A percentile compares a stretch with the other conserved stretches of the same genome.
These are phyloP conservation scores for Mycena floridula DNA, from an alignment of 768 basidiomycete species.

Conservation along the genomic window DNA sequence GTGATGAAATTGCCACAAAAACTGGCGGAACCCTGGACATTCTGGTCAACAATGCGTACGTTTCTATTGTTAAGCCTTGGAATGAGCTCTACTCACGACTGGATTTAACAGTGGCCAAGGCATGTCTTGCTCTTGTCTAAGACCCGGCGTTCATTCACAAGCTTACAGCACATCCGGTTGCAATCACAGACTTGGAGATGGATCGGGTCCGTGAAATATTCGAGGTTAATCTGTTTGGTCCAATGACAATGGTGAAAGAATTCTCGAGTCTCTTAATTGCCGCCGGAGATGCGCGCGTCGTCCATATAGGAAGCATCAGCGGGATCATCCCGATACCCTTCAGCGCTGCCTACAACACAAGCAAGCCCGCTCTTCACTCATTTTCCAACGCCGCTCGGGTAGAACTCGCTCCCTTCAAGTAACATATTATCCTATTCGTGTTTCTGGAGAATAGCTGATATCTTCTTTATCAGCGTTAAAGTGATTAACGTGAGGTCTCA, in stretches of 20 bases:
- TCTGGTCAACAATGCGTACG: slow-evolving; percentile 24
- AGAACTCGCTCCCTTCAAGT: slow-evolving; percentile 24
- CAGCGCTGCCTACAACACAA: slow-evolving; percentile 17
- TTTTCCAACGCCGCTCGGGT: slow-evolving; percentile 21
- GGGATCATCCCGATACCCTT: slow-evolving; percentile 20
- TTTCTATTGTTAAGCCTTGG: neutral
- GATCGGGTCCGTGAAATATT: slow-evolving; percentile 12
- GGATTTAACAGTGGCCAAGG: slow-evolving; percentile 8
- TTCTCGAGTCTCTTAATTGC: slow-evolving; percentile 18
- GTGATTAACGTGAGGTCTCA: slow-evolving; percentile 6
- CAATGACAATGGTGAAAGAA: slow-evolving; percentile 17
- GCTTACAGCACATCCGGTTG: slow-evolving; percentile 8
- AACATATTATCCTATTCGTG: neutral
- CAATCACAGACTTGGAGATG: slow-evolving; percentile 16
- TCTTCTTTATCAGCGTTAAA: slow-evolving; percentile 4
- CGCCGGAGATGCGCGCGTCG: slow-evolving; percentile 14
- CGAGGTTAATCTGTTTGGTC: slow-evolving; percentile 20
- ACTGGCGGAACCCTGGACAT: slow-evolving; percentile 23
- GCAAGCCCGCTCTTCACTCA: slow-evolving; percentile 22
- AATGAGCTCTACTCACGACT: neutral
- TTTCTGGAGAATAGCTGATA: neutral
- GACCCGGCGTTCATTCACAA: neutral
- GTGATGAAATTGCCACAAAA: slow-evolving; percentile 7
- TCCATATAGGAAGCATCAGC: slow-evolving; percentile 19
- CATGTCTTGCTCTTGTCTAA: neutral